Conservation (phyloP, 139 green algal species). For the Raphidocelis subcapitata region DNA sequence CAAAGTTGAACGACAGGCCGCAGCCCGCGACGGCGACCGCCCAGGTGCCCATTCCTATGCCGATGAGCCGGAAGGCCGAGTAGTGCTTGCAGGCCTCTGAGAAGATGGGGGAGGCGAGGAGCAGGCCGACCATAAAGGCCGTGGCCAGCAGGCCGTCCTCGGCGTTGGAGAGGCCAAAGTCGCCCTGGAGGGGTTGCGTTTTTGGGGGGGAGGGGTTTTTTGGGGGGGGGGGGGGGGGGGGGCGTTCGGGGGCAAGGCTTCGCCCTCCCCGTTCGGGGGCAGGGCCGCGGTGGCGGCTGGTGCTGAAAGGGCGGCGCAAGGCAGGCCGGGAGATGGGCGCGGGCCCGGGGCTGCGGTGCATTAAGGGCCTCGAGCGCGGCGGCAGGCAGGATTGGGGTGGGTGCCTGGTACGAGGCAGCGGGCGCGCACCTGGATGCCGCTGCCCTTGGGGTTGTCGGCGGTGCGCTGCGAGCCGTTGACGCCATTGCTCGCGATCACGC, state of each 20-base stretch:
- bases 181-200: slow-evolving; percentile 61
- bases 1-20: slow-evolving; percentile 62
- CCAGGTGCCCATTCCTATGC: slow-evolving; percentile 85
- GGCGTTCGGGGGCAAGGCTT: too few species aligned
- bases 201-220: too few species aligned
- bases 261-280: too few species aligned
- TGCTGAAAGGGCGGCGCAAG: too few species aligned
- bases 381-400: too few species aligned
- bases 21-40: slow-evolving; percentile 65
- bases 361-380: too few species aligned
- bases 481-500: slow-evolving; percentile 88
- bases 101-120: slow-evolving; percentile 90
- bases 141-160: slow-evolving; percentile 88
- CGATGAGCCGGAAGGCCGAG: slow-evolving; percentile 80
- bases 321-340: too few species aligned
- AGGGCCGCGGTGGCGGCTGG: too few species aligned
- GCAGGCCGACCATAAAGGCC: slow-evolving; percentile 93
- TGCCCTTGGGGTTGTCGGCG: slow-evolving; percentile 37
- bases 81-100: slow-evolving; percentile 67
- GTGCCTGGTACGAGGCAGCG: too few species aligned
- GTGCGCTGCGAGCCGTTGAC: slow-evolving; percentile 74
- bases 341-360: too few species aligned
- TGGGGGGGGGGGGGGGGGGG: too few species aligned
- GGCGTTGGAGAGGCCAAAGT: slow-evolving; percentile 84
- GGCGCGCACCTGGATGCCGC: slow-evolving; percentile 69